phyloP scores from a whole-genome alignment of 2,329 filamentous ascomycete genomes.

The Gaeumannomyces sp. region DNA sequence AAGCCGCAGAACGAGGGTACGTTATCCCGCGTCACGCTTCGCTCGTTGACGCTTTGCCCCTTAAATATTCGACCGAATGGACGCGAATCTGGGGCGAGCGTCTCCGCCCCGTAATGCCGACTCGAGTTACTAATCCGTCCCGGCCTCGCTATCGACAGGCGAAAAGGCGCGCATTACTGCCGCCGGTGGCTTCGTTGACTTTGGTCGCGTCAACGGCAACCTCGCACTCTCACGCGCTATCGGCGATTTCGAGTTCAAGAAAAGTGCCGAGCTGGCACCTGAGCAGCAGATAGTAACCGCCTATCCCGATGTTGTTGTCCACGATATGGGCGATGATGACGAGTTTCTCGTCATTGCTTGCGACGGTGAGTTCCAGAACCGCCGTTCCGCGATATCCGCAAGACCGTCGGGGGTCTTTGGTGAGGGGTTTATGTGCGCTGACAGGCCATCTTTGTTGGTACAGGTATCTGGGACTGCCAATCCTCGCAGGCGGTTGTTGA shows the following conservation, averaged over 20 bases:
- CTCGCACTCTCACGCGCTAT: slow-evolving; percentile 94
- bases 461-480: slow-evolving; percentile 99
- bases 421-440: not conserved
- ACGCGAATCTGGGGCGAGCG: not conserved
- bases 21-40: slow-evolving; percentile 16
- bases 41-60: not conserved
- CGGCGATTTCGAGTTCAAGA: slow-evolving; percentile 99
- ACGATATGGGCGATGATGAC: slow-evolving; percentile 87
- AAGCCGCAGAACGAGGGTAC: slow-evolving; percentile 96
- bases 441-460: slow-evolving; percentile 12
- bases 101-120: not conserved
- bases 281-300: slow-evolving; percentile 98
- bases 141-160: slow-evolving; percentile 43
- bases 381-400: not conserved
- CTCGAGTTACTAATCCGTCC: slow-evolving; percentile 2
- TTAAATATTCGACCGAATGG: not conserved
- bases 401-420: not conserved
- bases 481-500: slow-evolving; percentile 96
- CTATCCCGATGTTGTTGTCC: slow-evolving; percentile 86
- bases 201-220: slow-evolving; percentile 97
- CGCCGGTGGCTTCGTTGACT: slow-evolving; percentile 96
- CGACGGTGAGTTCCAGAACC: slow-evolving; percentile 59
- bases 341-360: slow-evolving; percentile 93
- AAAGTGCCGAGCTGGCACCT: slow-evolving; percentile 92
- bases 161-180: slow-evolving; percentile 96